Evolutionary conservation across 208 protist genomes (phyloP).

Genomic region (Trypanosoma conorhini): DNA sequence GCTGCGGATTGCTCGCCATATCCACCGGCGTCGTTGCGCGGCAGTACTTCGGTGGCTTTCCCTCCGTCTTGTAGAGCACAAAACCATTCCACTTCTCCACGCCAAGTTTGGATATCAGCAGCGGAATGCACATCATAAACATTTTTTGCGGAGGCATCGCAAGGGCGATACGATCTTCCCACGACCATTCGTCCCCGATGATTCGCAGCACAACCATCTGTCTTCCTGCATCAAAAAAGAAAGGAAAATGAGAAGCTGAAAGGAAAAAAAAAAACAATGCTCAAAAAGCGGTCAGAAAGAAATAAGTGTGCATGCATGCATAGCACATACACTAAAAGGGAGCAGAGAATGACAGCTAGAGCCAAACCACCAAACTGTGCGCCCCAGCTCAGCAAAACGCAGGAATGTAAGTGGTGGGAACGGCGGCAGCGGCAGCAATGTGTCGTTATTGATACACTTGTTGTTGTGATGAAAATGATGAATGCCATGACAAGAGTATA

Average conservation of each 20-base stretch:
- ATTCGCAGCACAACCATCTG: slow-evolving; percentile 32
- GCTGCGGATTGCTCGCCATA: slow-evolving; percentile 26
- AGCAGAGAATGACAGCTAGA: background rate
- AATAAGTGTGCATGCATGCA: slow-evolving; percentile 9
- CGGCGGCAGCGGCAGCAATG: too few species aligned
- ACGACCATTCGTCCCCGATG: slow-evolving; percentile 33
- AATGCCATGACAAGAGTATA: background rate
- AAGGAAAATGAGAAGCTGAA: too few species aligned
- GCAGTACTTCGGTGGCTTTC: slow-evolving; percentile 23
- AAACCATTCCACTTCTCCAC: slow-evolving; percentile 26
- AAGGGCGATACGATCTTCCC: slow-evolving; percentile 34
- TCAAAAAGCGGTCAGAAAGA: background rate
- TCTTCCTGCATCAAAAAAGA: background rate
- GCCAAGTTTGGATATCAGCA: slow-evolving; percentile 26
- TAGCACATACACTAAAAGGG: background rate
- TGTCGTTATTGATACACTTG: background rate
- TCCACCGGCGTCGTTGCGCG: slow-evolving; percentile 23
- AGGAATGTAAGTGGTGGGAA: background rate
- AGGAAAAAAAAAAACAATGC: background rate
- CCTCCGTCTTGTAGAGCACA: slow-evolving; percentile 31
- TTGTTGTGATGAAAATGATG: background rate
- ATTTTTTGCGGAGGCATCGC: slow-evolving; percentile 14
- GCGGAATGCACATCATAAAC: slow-evolving; percentile 26
- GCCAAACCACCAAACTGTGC: background rate
- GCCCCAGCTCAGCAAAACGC: background rate